Percentiles rank a stretch among this genome's conserved stretches.
Evolutionary conservation across 441 rosid genomes (phyloP).

Genomic region (Erodium trifolium): DNA sequence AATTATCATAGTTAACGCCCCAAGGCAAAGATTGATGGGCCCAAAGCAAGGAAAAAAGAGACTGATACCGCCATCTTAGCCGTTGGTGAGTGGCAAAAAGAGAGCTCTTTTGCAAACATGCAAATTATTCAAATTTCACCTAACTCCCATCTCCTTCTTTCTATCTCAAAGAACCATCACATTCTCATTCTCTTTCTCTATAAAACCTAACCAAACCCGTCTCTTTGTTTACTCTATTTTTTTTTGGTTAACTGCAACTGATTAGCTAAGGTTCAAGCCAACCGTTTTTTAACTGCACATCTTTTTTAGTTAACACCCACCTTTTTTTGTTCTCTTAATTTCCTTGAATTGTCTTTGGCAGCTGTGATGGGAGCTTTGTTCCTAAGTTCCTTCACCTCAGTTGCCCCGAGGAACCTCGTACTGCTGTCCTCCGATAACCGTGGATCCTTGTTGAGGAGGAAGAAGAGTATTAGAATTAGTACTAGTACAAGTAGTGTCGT

Average conservation of each 20-base stretch:
- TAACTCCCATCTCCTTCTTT: conserved; percentile 45
- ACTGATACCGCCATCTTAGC: conserved; percentile 36
- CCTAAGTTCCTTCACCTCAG: conserved; percentile 37
- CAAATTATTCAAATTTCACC: conserved; percentile 25
- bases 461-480: conserved; percentile 11
- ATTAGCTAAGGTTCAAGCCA: conserved; percentile 42
- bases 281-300: conserved; percentile 38
- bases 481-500: conserved; percentile 20
- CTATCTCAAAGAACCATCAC: conserved; percentile 30
- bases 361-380: conserved; percentile 62
- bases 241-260: conserved; percentile 27
- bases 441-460: conserved; percentile 29
- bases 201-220: conserved; percentile 18
- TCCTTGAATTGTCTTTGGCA: conserved; percentile 16
- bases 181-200: conserved; percentile 26
- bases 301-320: conserved; percentile 16
- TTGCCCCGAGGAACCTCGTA: conserved; percentile 25
- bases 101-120: conserved; percentile 20
- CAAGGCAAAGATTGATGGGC: not conserved
- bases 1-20: not conserved
- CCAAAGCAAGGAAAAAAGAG: conserved; percentile 19
- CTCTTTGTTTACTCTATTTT: conserved; percentile 40
- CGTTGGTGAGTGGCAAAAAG: conserved; percentile 31
- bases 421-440: conserved; percentile 20
- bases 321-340: conserved; percentile 18